Conservation (phyloP, 441 rosid species). For the Capsella rubella region DNA sequence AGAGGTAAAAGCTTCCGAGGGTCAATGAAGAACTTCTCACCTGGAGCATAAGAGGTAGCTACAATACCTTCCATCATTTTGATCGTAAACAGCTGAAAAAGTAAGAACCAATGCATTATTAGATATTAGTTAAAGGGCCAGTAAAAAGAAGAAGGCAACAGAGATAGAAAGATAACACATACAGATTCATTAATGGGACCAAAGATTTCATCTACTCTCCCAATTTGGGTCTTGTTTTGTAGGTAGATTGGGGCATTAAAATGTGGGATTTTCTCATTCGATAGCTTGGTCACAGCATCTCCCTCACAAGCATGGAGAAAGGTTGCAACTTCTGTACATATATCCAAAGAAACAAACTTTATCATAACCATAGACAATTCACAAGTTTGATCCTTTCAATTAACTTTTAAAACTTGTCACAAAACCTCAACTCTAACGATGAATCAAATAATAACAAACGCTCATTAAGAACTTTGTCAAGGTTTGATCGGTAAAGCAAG, state of each 20-base stretch:
- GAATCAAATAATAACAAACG: background rate
- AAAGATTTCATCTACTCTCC: slow-evolving; percentile 93
- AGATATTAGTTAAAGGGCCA: slow-evolving; percentile 6
- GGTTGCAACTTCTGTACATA: slow-evolving; percentile 69
- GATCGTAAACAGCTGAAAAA: slow-evolving; percentile 73
- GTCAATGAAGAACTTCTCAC: slow-evolving; percentile 90
- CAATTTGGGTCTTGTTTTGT: slow-evolving; percentile 91
- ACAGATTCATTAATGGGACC: slow-evolving; percentile 98
- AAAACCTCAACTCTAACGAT: background rate
- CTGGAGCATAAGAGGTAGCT: slow-evolving; percentile 72
- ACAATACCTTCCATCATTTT: slow-evolving; percentile 97
- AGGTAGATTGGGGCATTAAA: slow-evolving; percentile 91
- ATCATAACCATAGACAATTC: background rate
- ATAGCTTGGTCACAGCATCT: slow-evolving; percentile 90
- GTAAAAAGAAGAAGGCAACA: background rate
- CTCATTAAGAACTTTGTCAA: slow-evolving; percentile 1
- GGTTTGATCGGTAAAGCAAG: background rate
- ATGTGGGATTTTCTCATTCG: slow-evolving; percentile 79
- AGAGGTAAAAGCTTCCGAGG: slow-evolving; percentile 85
- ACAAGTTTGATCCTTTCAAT: slow-evolving; percentile 1
- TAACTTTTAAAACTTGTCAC: slow-evolving; percentile 42
- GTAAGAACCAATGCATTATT: background rate
- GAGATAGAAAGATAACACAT: slow-evolving; percentile 31
- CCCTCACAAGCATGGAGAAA: slow-evolving; percentile 94
- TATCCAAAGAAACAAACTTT: slow-evolving; percentile 12